These are phyloP conservation scores for Pyrenophora seminiperda DNA, from an alignment of 2,329 filamentous ascomycete species.

Conservation along the genomic window DNA sequence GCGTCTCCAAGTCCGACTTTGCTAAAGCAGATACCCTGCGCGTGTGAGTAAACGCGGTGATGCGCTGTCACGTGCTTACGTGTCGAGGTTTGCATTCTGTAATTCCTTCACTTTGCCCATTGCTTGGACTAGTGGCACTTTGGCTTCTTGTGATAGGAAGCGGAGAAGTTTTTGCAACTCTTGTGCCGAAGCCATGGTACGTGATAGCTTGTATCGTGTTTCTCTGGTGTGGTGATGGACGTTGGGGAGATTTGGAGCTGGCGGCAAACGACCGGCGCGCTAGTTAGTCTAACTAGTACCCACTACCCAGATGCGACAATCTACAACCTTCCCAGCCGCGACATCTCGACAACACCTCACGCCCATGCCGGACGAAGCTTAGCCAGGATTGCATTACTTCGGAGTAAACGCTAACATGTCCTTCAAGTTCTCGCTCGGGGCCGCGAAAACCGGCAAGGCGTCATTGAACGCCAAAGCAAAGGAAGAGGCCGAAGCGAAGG, in stretches of 20 bases:
- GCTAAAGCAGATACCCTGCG: slow-evolving; percentile 54
- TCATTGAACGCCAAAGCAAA: slow-evolving; percentile 34
- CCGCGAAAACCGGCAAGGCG: slow-evolving; percentile 32
- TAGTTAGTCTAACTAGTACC: slow-evolving; percentile 19
- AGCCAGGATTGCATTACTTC: neutral
- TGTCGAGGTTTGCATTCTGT: slow-evolving; percentile 55
- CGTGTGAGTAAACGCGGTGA: slow-evolving; percentile 21
- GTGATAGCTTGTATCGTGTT: neutral
- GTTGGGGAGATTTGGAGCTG: slow-evolving; percentile 2
- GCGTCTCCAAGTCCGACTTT: slow-evolving; percentile 51
- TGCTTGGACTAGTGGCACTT: slow-evolving; percentile 60
- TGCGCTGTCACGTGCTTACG: slow-evolving; percentile 53
- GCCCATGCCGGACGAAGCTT: neutral
- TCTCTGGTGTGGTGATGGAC: neutral
- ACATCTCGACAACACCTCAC: neutral
- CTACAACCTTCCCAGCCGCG: slow-evolving; percentile 4
- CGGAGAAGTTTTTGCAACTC: slow-evolving; percentile 58
- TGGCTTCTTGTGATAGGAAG: slow-evolving; percentile 64
- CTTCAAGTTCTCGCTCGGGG: slow-evolving; percentile 38
- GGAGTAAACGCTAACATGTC: slow-evolving; percentile 25
- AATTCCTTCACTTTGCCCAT: slow-evolving; percentile 62
- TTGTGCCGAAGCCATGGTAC: slow-evolving; percentile 39
- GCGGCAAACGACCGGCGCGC: slow-evolving; percentile 13
- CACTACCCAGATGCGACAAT: slow-evolving; percentile 12
- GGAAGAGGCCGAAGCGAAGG: slow-evolving; percentile 40